These are phyloP conservation scores for Durio zibethinus DNA, from an alignment of 345 rosid genomes.

Conservation along the genomic window DNA sequence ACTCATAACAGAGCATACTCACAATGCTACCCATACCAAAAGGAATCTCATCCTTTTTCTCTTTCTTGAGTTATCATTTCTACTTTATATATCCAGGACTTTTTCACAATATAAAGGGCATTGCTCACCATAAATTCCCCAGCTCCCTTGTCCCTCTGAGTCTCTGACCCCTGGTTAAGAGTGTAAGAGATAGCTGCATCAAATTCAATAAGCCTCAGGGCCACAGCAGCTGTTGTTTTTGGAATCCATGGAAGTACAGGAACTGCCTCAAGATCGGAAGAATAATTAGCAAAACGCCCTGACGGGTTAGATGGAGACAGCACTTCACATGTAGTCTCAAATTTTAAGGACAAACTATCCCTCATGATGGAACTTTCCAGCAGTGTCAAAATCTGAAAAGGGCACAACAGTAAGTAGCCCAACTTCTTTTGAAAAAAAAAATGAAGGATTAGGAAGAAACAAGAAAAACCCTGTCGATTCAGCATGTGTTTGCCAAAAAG, in stretches of 20 bases:
- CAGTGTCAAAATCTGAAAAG: conserved; percentile 50
- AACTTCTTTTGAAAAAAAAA: neutral
- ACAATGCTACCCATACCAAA: neutral
- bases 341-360: conserved; percentile 57
- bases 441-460: neutral
- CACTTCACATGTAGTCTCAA: conserved; percentile 67
- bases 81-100: neutral
- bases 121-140: conserved; percentile 49
- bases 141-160: conserved; percentile 30
- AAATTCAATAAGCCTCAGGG: conserved; percentile 62
- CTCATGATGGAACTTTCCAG: conserved; percentile 60
- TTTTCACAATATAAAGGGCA: neutral
- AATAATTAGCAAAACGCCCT: conserved; percentile 17
- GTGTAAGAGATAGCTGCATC: conserved; percentile 55
- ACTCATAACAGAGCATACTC: neutral
- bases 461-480: neutral
- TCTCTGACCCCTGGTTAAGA: conserved; percentile 41
- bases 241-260: conserved; percentile 77
- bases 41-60: neutral
- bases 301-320: conserved; percentile 29
- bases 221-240: conserved; percentile 66
- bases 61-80: neutral
- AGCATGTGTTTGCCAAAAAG: no score
- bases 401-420: neutral
- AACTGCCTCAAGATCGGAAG: conserved; percentile 24